phyloP scores from a whole-genome alignment of 176 grass and related monocot species.

The Ampelocalamus luodianensis region DNA sequence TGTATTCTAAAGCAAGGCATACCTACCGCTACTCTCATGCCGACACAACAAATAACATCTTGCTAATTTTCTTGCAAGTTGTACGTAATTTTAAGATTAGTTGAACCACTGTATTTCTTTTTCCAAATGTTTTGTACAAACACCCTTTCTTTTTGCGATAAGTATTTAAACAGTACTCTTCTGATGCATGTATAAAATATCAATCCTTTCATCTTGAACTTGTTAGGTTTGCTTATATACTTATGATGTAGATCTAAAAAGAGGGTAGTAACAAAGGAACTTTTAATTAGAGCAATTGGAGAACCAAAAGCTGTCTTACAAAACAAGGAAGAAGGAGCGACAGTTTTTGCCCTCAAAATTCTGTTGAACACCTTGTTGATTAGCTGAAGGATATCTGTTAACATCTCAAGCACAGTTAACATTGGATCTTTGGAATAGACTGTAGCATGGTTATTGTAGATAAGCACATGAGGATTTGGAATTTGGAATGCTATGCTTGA shows the following conservation, averaged over 20 bases:
- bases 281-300: slow-evolving; percentile 4
- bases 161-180: not conserved
- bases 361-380: not conserved
- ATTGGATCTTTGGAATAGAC: not conserved
- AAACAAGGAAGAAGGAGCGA: not conserved
- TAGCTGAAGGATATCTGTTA: not conserved
- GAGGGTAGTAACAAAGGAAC: not conserved
- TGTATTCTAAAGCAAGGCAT: slow-evolving; percentile 23
- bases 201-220: slow-evolving; percentile 16
- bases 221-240: slow-evolving; percentile 8
- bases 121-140: not conserved
- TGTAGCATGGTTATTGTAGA: slow-evolving; percentile 24
- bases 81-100: not conserved
- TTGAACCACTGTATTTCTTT: not conserved
- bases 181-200: slow-evolving; percentile 1
- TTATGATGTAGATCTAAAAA: slow-evolving; percentile 8
- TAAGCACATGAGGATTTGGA: not conserved
- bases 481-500: not conserved
- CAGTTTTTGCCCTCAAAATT: slow-evolving; percentile 3
- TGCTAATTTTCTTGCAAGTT: slow-evolving; percentile 31
- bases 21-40: not conserved
- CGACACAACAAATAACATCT: not conserved
- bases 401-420: slow-evolving; percentile 18
- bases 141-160: not conserved
- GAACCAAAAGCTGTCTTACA: slow-evolving; percentile 14